Conservation (phyloP, 805 yeast species). For the Danielia oregonensis region DNA sequence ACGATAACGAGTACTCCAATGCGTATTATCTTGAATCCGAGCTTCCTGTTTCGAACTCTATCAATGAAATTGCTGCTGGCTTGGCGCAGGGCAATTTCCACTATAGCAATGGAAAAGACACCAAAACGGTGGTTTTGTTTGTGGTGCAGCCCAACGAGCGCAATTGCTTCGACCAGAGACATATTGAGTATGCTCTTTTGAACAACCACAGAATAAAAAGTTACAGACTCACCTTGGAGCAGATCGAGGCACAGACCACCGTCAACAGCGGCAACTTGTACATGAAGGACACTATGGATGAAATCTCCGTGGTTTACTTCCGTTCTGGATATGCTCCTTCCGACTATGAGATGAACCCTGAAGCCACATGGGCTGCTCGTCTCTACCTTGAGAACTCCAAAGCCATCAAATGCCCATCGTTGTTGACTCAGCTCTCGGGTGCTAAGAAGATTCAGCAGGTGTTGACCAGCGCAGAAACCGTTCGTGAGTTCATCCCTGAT, state of each 20-base stretch:
- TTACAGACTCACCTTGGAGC: constrained; percentile 63
- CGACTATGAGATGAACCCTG: constrained; percentile 59
- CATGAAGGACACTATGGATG: constrained; percentile 54
- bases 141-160: constrained; percentile 83
- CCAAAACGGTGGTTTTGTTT: constrained; percentile 56
- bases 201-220: constrained; percentile 54
- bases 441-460: constrained; percentile 92
- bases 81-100: constrained; percentile 60
- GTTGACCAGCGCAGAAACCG: constrained; percentile 52
- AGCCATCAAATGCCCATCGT: constrained; percentile 90
- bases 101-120: constrained; percentile 38
- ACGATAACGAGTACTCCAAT: constrained; percentile 39
- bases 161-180: constrained; percentile 89
- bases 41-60: constrained; percentile 69
- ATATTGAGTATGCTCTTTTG: constrained; percentile 68
- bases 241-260: constrained; percentile 44
- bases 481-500: constrained; percentile 46
- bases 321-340: constrained; percentile 85
- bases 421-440: constrained; percentile 87
- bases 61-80: constrained; percentile 59
- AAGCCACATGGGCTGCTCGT: constrained; percentile 76
- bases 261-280: constrained; percentile 46
- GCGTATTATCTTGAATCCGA: constrained; percentile 44
- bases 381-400: constrained; percentile 62
- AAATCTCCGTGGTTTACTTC: constrained; percentile 84